Percentiles rank a stretch among this genome's conserved stretches.
phyloP scores from a whole-genome alignment of 148 eudicot species.

The Rhododendron ferrugineum region DNA sequence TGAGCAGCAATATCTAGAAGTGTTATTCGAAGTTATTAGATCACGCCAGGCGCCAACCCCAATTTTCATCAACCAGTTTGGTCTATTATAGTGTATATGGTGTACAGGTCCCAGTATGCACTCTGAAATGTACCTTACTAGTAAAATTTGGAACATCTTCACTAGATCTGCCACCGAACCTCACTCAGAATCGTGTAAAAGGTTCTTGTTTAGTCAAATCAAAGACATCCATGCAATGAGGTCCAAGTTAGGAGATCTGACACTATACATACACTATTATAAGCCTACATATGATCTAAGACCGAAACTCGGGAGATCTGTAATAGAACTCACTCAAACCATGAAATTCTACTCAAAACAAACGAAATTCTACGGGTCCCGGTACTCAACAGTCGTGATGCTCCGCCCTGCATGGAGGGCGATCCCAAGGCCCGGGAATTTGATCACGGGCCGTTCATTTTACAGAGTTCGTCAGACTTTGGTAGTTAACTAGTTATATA shows the following conservation, averaged over 20 bases:
- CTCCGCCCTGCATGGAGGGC: neutral
- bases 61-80: neutral
- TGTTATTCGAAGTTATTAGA: neutral
- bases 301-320: neutral
- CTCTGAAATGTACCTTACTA: neutral
- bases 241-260: neutral
- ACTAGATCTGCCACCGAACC: neutral
- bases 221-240: neutral
- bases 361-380: neutral
- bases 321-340: neutral
- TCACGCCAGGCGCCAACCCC: neutral
- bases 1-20: neutral
- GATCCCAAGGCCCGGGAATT: neutral
- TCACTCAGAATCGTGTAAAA: neutral
- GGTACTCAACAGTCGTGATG: neutral
- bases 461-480: neutral
- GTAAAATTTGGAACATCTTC: neutral
- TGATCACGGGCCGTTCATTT: neutral
- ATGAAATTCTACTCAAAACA: neutral
- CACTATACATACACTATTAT: neutral
- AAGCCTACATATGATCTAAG: neutral
- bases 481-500: neutral
- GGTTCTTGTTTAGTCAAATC: neutral
- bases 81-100: neutral
- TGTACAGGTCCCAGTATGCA: neutral